phyloP scores from a whole-genome alignment of 1,139 yeast species.

The Kurtzmaniella quercitrusa region DNA sequence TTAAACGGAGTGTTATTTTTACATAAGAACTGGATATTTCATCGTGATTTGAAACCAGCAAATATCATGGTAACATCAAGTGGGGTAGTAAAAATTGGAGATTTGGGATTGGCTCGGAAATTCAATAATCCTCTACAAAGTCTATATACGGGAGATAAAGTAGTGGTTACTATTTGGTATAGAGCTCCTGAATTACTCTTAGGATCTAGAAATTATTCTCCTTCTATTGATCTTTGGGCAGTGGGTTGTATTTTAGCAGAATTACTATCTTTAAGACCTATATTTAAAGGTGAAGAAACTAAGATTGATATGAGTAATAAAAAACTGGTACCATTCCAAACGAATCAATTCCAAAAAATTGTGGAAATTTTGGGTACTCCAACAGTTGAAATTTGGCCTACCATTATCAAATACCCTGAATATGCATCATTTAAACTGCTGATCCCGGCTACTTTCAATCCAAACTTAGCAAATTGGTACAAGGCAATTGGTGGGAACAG shows the following conservation, averaged over 20 bases:
- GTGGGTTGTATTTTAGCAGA: conserved; percentile 96
- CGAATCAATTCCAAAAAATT: conserved; percentile 85
- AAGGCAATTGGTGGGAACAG: conserved; percentile 73
- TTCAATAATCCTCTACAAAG: conserved; percentile 88
- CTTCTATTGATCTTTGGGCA: conserved; percentile 96
- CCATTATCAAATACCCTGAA: conserved; percentile 78
- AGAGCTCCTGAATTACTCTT: conserved; percentile 89
- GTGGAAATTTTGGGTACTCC: conserved; percentile 92
- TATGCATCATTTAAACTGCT: conserved; percentile 57
- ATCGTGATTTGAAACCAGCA: conserved; percentile 95
- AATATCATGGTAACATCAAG: conserved; percentile 90
- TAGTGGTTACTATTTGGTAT: conserved; percentile 97
- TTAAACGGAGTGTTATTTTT: conserved; percentile 85
- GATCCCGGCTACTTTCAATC: conserved; percentile 51
- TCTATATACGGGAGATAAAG: conserved; percentile 90
- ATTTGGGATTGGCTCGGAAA: conserved; percentile 87
- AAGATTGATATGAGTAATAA: conserved; percentile 78
- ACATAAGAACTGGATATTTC: conserved; percentile 95
- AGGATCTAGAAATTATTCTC: conserved; percentile 92
- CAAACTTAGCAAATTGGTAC: conserved; percentile 79
- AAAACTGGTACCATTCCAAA: conserved; percentile 89
- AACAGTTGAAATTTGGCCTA: conserved; percentile 68
- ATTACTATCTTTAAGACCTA: conserved; percentile 79
- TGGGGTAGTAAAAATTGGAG: conserved; percentile 94
- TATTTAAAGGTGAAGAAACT: conserved; percentile 96